phyloP scores from a whole-genome alignment of 139 green algal genomes.

The Protoeuglena noctilucae region DNA sequence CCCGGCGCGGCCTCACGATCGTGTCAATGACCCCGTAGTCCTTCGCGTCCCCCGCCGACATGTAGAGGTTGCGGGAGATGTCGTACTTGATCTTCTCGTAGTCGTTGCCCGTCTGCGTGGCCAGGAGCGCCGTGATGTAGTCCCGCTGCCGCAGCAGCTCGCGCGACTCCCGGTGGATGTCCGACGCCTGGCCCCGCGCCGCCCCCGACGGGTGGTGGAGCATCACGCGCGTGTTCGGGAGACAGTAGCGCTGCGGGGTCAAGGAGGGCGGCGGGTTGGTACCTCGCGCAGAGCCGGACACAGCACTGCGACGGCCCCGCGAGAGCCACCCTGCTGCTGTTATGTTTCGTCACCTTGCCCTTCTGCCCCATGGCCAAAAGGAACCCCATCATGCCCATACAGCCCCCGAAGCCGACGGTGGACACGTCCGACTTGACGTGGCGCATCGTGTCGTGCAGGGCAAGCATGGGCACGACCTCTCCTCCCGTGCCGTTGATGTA shows the following conservation, averaged over 20 bases:
- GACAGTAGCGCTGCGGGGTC: conserved; percentile 67
- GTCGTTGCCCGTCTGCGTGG: neutral
- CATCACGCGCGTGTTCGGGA: conserved; percentile 91
- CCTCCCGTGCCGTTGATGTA: conserved; percentile 83
- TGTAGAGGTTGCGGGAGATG: neutral
- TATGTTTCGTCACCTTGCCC: conserved; percentile 45
- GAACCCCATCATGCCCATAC: conserved; percentile 91
- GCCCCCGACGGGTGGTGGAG: conserved; percentile 85
- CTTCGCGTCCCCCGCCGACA: neutral
- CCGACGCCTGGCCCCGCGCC: conserved; percentile 76
- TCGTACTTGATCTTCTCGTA: neutral
- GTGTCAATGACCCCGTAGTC: too few relatives aligned
- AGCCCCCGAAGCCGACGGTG: conserved; percentile 87
- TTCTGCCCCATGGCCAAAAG: conserved; percentile 68
- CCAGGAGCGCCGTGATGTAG: neutral
- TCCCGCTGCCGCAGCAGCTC: conserved; percentile 80
- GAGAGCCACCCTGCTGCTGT: neutral
- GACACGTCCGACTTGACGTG: conserved; percentile 73
- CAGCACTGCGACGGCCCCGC: too few relatives aligned
- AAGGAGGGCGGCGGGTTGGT: too few relatives aligned
- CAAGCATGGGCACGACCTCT: conserved; percentile 76
- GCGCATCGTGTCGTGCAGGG: conserved; percentile 94
- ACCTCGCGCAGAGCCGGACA: conserved; percentile 5
- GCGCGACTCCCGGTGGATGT: conserved; percentile 92
- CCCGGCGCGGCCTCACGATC: too few relatives aligned